Percentiles rank a stretch among this genome's conserved stretches.
Conservation (phyloP, 2,329 filamentous ascomycete genomes). For the Xylariaceae sp. region DNA sequence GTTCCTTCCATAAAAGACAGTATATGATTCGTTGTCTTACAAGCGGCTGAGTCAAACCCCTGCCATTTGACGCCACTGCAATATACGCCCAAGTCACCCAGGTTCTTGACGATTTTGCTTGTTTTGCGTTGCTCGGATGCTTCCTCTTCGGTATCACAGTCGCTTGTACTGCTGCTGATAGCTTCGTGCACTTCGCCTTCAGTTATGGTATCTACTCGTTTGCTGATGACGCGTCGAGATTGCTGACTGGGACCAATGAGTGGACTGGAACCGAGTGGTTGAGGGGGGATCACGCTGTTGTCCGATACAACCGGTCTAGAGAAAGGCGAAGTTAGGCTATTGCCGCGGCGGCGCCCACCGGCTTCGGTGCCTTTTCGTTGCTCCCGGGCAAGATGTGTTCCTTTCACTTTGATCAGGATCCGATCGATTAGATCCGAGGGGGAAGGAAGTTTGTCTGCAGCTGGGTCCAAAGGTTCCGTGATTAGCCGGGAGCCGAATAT, state of each 20-base stretch:
- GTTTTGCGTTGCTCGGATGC: slow-evolving; percentile 57
- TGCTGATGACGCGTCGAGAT: slow-evolving; percentile 47
- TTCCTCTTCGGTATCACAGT: slow-evolving; percentile 70
- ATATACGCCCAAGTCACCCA: slow-evolving; percentile 83
- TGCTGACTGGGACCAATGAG: slow-evolving; percentile 51
- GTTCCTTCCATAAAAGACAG: slow-evolving; percentile 91
- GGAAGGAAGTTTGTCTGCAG: slow-evolving; percentile 69
- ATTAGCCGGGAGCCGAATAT: slow-evolving; percentile 80
- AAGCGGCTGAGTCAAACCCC: slow-evolving; percentile 74
- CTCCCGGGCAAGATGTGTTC: slow-evolving; percentile 57
- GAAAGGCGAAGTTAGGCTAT: slow-evolving; percentile 78
- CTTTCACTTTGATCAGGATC: slow-evolving; percentile 94
- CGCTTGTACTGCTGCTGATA: slow-evolving; percentile 66
- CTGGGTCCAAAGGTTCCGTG: slow-evolving; percentile 68
- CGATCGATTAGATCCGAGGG: slow-evolving; percentile 81
- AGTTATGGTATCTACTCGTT: slow-evolving; percentile 56
- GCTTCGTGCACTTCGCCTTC: slow-evolving; percentile 55
- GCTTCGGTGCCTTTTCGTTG: slow-evolving; percentile 43
- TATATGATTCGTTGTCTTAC: slow-evolving; percentile 88
- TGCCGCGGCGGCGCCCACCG: slow-evolving; percentile 53
- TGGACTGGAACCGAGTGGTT: slow-evolving; percentile 54
- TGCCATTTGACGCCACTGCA: slow-evolving; percentile 75
- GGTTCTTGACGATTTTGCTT: slow-evolving; percentile 81
- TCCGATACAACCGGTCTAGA: slow-evolving; percentile 62
- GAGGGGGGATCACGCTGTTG: slow-evolving; percentile 49